These are phyloP conservation scores for Fusarium abutilonis DNA, from an alignment of 2,329 filamentous ascomycete species.

Conservation along the genomic window DNA sequence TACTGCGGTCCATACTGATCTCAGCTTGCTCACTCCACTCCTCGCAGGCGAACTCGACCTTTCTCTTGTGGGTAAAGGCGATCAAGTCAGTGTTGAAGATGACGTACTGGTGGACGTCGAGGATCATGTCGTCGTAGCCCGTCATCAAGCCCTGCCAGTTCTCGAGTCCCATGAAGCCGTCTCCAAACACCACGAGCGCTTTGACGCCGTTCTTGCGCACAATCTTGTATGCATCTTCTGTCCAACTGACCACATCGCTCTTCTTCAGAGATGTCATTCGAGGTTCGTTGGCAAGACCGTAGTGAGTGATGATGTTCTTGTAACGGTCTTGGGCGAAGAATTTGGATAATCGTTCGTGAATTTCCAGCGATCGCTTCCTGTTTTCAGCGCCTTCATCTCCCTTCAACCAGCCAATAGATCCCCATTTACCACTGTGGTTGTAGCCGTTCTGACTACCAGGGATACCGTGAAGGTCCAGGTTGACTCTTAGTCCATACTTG, in stretches of 20 bases:
- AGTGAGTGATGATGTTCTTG: constrained; percentile 89
- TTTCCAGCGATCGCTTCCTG: constrained; percentile 81
- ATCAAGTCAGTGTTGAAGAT: constrained; percentile 96
- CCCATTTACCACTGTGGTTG: constrained; percentile 92
- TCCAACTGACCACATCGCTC: constrained; percentile 80
- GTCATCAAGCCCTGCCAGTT: constrained; percentile 91
- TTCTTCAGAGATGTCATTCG: constrained; percentile 80
- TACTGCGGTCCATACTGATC: constrained; percentile 74
- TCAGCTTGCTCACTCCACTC: constrained; percentile 86
- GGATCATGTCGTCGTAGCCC: constrained; percentile 74
- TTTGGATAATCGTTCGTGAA: constrained; percentile 85
- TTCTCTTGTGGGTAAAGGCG: constrained; percentile 80
- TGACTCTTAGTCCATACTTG: constrained; percentile 90
- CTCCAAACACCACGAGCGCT: constrained; percentile 83
- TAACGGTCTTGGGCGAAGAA: constrained; percentile 97
- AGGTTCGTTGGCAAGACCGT: constrained; percentile 94
- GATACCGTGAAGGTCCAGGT: constrained; percentile 90
- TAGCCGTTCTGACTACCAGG: constrained; percentile 97
- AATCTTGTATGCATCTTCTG: constrained; percentile 73
- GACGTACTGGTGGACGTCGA: constrained; percentile 99
- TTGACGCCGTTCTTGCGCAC: constrained; percentile 81
- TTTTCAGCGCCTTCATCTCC: constrained; percentile 86
- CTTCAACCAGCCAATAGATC: constrained; percentile 86
- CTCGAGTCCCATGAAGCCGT: constrained; percentile 90
- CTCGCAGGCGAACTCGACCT: constrained; percentile 86